Evolutionary conservation across 306 rosid species (phyloP).

Genomic region (Fragaria vesca): DNA sequence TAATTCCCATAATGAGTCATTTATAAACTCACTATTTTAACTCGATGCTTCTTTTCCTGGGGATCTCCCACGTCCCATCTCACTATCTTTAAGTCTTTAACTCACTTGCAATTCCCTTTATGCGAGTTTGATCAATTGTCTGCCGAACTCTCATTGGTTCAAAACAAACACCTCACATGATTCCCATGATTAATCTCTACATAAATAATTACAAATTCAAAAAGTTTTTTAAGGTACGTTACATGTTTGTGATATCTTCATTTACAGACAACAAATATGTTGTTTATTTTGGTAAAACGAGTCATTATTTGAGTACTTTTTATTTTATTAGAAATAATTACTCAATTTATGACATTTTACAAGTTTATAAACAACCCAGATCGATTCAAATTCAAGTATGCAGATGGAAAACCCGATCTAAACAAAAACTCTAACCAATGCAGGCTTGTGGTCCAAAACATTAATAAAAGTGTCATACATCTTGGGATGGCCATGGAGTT

Average conservation of each 20-base stretch:
- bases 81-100: conserved; percentile 5
- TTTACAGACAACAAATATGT: no score
- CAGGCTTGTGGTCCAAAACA: conserved; percentile 32
- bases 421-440: conserved; percentile 23
- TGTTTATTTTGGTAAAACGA: no score
- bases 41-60: conserved; percentile 26
- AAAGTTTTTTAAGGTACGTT: no score
- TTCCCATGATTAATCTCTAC: not conserved
- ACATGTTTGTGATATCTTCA: no score
- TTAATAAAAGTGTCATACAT: not conserved
- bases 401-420: conserved; percentile 18
- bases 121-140: not conserved
- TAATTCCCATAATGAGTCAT: conserved; percentile 10
- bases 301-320: no score
- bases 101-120: not conserved
- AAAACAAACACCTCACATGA: not conserved
- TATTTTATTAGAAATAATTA: no score
- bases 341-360: no score
- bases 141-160: conserved; percentile 4
- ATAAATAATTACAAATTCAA: not conserved
- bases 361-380: no score
- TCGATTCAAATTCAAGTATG: not conserved
- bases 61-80: conserved; percentile 29
- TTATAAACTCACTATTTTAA: not conserved
- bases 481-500: conserved; percentile 24